Percentiles rank a stretch among this genome's conserved stretches.
These are phyloP conservation scores for Cystoderma amianthinum DNA, from an alignment of 768 basidiomycete species.

Conservation along the genomic window DNA sequence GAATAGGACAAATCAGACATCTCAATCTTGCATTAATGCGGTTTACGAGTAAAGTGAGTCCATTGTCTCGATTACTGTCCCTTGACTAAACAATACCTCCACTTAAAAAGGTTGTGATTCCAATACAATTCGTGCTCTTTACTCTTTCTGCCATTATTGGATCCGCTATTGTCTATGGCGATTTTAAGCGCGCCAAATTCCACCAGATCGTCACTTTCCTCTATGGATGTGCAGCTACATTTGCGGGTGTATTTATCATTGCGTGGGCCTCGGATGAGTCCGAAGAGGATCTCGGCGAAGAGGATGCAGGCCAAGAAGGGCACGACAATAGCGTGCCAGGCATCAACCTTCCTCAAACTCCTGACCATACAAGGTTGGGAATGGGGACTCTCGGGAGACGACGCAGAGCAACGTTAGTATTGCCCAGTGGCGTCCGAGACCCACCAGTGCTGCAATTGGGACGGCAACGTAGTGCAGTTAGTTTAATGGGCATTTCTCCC, in stretches of 20 bases:
- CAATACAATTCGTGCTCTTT: conserved; percentile 92
- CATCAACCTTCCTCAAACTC: conserved; percentile 8
- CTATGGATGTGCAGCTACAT: conserved; percentile 86
- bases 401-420: conserved; percentile 37
- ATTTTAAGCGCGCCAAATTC: conserved; percentile 79
- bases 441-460: conserved; percentile 39
- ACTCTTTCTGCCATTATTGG: conserved; percentile 90
- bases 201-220: conserved; percentile 80
- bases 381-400: conserved; percentile 29
- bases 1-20: conserved; percentile 79
- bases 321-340: conserved; percentile 13
- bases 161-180: conserved; percentile 89
- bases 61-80: not conserved
- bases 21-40: conserved; percentile 84
- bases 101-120: conserved; percentile 90
- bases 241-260: conserved; percentile 84
- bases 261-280: conserved; percentile 49
- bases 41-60: conserved; percentile 81
- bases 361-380: conserved; percentile 18
- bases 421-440: conserved; percentile 35
- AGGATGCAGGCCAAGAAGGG: conserved; percentile 9
- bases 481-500: conserved; percentile 65
- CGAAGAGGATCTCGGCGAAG: conserved; percentile 15
- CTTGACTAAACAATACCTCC: not conserved
- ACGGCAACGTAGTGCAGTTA: conserved; percentile 47